Percentiles rank a stretch among this genome's conserved stretches.
These are phyloP conservation scores for Claviceps arundinis DNA, from an alignment of 2,329 filamentous ascomycete genomes.

Conservation along the genomic window DNA sequence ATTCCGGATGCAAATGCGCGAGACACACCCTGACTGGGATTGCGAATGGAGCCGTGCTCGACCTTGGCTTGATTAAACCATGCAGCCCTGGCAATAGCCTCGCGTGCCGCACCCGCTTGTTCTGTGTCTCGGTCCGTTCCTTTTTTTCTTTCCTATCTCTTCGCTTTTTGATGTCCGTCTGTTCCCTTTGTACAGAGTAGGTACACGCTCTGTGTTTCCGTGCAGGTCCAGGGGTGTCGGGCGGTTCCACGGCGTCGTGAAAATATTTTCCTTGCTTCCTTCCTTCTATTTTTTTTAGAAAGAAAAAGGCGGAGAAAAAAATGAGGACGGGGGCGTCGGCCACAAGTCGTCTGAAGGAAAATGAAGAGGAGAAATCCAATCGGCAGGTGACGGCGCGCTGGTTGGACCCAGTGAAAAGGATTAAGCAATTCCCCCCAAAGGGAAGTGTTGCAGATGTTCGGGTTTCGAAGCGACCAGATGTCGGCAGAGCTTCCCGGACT, in stretches of 20 bases:
- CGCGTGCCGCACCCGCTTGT: conserved; percentile 3
- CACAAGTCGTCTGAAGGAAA: neutral
- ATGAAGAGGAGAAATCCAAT: neutral
- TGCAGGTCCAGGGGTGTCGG: neutral
- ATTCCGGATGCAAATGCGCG: conserved; percentile 7
- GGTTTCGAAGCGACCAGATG: neutral
- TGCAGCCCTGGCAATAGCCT: conserved; percentile 3
- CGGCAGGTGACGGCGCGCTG: conserved; percentile 1
- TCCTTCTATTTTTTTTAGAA: neutral
- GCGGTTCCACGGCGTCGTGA: neutral
- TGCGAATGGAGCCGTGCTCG: conserved; percentile 3
- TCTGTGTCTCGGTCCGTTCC: neutral
- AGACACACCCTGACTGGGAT: conserved; percentile 7
- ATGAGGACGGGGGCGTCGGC: neutral
- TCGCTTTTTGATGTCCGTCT: neutral
- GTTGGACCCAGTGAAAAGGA: conserved; percentile 2
- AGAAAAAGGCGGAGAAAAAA: neutral
- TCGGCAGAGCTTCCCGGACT: neutral
- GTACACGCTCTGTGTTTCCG: neutral
- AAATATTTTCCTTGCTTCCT: neutral
- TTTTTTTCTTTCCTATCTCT: neutral
- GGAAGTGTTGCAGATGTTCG: neutral
- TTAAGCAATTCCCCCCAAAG: conserved; percentile 3
- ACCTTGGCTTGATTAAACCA: conserved; percentile 1
- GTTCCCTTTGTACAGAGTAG: neutral